These are phyloP conservation scores for Cercospora sesami DNA, from an alignment of 2,329 filamentous ascomycete species.

Conservation along the genomic window DNA sequence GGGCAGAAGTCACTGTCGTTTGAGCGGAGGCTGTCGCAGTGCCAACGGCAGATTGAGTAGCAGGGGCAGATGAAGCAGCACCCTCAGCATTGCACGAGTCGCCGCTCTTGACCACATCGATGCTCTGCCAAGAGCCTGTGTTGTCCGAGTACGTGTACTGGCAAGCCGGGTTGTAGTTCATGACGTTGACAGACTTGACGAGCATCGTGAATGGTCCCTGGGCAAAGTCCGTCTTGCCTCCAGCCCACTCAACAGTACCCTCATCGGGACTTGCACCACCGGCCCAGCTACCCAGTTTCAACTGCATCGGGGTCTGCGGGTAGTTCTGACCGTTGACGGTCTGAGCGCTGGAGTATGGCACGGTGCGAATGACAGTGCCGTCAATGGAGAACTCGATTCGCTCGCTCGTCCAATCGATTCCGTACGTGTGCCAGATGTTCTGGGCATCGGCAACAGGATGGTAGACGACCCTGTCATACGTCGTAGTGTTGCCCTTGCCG, in stretches of 20 bases:
- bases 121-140: slow-evolving; percentile 51
- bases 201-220: slow-evolving; percentile 55
- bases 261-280: slow-evolving; percentile 51
- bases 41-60: slow-evolving; percentile 12
- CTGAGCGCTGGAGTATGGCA: slow-evolving; percentile 64
- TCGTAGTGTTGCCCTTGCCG: slow-evolving; percentile 68
- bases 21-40: slow-evolving; percentile 21
- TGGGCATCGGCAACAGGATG: slow-evolving; percentile 56
- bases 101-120: slow-evolving; percentile 44
- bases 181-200: slow-evolving; percentile 53
- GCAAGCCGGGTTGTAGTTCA: slow-evolving; percentile 54
- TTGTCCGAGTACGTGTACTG: slow-evolving; percentile 54
- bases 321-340: slow-evolving; percentile 65
- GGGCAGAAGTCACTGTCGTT: slow-evolving; percentile 29
- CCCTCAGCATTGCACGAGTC: slow-evolving; percentile 38
- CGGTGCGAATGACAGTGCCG: slow-evolving; percentile 64
- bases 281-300: slow-evolving; percentile 56
- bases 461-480: slow-evolving; percentile 63
- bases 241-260: slow-evolving; percentile 68
- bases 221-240: slow-evolving; percentile 55
- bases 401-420: slow-evolving; percentile 69
- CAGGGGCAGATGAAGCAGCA: slow-evolving; percentile 19
- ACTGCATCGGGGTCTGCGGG: slow-evolving; percentile 74
- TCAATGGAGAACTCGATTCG: slow-evolving; percentile 70
- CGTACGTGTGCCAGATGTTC: slow-evolving; percentile 67